A percentile compares a stretch with the other conserved stretches of the same genome.
These are phyloP conservation scores for Neostapfia colusana DNA, from an alignment of 176 grass and related monocot genomes.

Conservation along the genomic window DNA sequence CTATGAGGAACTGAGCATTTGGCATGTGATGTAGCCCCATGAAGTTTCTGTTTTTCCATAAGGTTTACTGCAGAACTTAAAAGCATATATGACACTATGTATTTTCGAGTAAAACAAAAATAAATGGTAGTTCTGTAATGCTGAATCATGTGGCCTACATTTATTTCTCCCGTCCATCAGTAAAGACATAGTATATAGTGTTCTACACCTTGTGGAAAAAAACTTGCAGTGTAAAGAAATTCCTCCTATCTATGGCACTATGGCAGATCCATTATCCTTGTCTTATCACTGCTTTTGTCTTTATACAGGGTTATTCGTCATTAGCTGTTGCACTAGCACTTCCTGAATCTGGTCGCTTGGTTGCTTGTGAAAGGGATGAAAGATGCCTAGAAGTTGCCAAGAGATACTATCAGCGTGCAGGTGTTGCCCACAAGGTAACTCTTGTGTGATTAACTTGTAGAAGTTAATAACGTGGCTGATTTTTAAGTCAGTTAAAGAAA, in stretches of 20 bases:
- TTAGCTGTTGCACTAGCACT: slow-evolving; percentile 83
- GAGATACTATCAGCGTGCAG: slow-evolving; percentile 75
- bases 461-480: slow-evolving; percentile 3
- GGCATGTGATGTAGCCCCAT: not conserved
- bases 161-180: not conserved
- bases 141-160: not conserved
- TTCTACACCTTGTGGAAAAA: not conserved
- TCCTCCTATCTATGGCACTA: too few species aligned
- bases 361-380: slow-evolving; percentile 95
- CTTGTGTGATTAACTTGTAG: not conserved
- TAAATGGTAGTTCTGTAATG: not conserved
- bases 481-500: not conserved
- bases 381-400: slow-evolving; percentile 80
- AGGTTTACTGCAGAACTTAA: not conserved
- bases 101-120: not conserved
- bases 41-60: not conserved
- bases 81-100: not conserved
- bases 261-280: not conserved
- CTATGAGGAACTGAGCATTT: not conserved
- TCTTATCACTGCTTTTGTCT: not conserved
- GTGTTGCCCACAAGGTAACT: slow-evolving; percentile 81
- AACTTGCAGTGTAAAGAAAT: not conserved
- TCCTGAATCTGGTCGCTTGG: slow-evolving; percentile 75
- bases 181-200: not conserved
- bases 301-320: slow-evolving; percentile 85